Conservation (phyloP, 2,329 filamentous ascomycete genomes). For the Calonectria honghensis region DNA sequence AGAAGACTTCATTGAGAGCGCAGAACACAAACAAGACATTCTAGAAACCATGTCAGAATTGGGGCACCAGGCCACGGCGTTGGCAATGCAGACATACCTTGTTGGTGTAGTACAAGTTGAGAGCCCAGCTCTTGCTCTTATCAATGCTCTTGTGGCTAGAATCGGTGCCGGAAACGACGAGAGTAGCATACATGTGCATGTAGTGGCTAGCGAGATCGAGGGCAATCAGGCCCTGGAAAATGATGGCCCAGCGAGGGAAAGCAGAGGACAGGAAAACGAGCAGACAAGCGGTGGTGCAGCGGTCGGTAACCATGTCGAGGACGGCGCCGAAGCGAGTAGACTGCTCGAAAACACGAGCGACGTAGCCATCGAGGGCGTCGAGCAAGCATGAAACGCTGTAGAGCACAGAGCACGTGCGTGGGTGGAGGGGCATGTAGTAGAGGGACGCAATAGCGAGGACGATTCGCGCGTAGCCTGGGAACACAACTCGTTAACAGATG, state of each 20-base stretch:
- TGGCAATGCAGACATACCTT: constrained; percentile 77
- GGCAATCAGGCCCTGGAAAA: constrained; percentile 95
- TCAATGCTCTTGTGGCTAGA: constrained; percentile 96
- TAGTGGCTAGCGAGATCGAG: constrained; percentile 97
- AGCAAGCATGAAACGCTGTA: constrained; percentile 97
- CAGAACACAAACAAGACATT: constrained; percentile 94
- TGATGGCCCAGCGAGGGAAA: constrained; percentile 93
- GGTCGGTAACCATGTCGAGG: constrained; percentile 98
- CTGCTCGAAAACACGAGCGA: constrained; percentile 87
- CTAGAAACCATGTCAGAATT: constrained; percentile 66
- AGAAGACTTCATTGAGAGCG: constrained; percentile 94
- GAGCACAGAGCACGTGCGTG: constrained; percentile 92
- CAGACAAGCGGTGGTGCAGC: constrained; percentile 95
- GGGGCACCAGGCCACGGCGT: neutral
- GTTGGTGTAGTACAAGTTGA: constrained; percentile 98
- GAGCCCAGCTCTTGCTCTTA: constrained; percentile 87
- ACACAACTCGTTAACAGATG: constrained; percentile 43
- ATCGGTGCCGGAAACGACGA: constrained; percentile 88
- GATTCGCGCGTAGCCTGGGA: constrained; percentile 83
- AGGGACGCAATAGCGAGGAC: constrained; percentile 91
- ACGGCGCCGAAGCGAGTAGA: constrained; percentile 97
- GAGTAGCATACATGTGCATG: constrained; percentile 98
- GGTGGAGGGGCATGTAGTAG: constrained; percentile 99
- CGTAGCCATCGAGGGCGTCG: constrained; percentile 94
- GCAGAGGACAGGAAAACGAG: constrained; percentile 96